A percentile compares a stretch with the other conserved stretches of the same genome.
Evolutionary conservation across 805 yeast genomes (phyloP).

Genomic region (Candida coquimbonensis): DNA sequence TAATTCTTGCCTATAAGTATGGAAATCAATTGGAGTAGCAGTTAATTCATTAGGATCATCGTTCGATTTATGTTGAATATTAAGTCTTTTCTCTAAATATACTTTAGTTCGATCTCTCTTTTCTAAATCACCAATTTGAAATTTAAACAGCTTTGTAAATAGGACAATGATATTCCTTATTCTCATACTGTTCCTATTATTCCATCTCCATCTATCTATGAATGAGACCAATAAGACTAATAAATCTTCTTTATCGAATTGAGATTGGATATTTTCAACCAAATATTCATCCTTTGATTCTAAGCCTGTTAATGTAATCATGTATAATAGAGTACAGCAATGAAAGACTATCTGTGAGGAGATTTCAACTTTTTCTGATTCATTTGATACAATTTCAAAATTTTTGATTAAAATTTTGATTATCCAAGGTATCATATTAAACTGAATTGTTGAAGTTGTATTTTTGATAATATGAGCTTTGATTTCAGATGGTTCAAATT

Average conservation of each 20-base stretch:
- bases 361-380: constrained; percentile 1
- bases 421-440: constrained; percentile 5
- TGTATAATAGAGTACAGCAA: constrained; percentile 10
- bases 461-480: constrained; percentile 6
- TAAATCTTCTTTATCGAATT: constrained; percentile 30
- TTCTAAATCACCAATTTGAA: constrained; percentile 55
- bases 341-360: constrained; percentile 12
- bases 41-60: constrained; percentile 29
- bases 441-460: constrained; percentile 4
- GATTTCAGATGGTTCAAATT: constrained; percentile 7
- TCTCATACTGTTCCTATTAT: constrained; percentile 34
- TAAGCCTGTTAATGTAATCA: constrained; percentile 6
- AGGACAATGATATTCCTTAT: constrained; percentile 50
- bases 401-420: constrained; percentile 1
- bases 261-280: constrained; percentile 1
- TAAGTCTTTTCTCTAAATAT: constrained; percentile 37
- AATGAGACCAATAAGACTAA: constrained; percentile 38
- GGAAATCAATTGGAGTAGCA: constrained; percentile 82
- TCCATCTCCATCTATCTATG: constrained; percentile 67
- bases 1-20: constrained; percentile 70
- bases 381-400: constrained; percentile 6
- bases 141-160: constrained; percentile 44
- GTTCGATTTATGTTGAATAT: constrained; percentile 16
- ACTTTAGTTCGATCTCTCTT: constrained; percentile 37
- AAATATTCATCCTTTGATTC: constrained; percentile 3